phyloP scores from a whole-genome alignment of 179 eudicot species.

The Spergularia azorica region DNA sequence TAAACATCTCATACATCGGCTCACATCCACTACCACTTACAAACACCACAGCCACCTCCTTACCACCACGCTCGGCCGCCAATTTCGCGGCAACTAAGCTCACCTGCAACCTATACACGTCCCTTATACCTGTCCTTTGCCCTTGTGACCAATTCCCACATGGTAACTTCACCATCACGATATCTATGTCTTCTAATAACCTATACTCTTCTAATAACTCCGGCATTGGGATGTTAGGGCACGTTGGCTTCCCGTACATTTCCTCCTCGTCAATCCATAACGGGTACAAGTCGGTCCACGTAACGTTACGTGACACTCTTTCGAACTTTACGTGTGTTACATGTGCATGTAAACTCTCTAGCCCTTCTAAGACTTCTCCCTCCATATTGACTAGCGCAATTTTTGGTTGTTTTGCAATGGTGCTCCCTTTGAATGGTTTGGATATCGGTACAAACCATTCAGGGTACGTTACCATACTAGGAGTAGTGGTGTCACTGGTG shows the following conservation, averaged over 20 bases:
- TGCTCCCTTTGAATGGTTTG: not conserved
- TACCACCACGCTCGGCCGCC: not conserved
- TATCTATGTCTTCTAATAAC: not conserved
- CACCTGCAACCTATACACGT: constrained; percentile 16
- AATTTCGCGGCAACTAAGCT: constrained; percentile 8
- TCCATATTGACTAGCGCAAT: not conserved
- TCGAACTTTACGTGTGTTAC: constrained; percentile 9
- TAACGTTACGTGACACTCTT: not conserved
- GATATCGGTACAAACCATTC: constrained; percentile 1
- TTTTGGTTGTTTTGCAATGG: not conserved
- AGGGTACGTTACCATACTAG: not conserved
- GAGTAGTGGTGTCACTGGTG: not conserved
- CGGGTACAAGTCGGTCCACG: constrained; percentile 13
- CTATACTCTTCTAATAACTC: not conserved
- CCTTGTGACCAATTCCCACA: constrained; percentile 11
- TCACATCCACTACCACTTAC: constrained; percentile 12
- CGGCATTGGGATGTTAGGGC: constrained; percentile 20
- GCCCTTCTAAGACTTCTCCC: not conserved
- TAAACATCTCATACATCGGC: constrained; percentile 20
- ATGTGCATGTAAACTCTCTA: not conserved
- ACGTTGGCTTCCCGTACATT: not conserved
- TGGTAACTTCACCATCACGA: not conserved
- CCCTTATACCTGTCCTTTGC: constrained; percentile 13
- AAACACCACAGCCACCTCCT: constrained; percentile 18
- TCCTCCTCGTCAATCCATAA: constrained; percentile 10